Evolutionary conservation across 805 yeast genomes (phyloP).

Genomic region (Kodamaea neixiangensis): DNA sequence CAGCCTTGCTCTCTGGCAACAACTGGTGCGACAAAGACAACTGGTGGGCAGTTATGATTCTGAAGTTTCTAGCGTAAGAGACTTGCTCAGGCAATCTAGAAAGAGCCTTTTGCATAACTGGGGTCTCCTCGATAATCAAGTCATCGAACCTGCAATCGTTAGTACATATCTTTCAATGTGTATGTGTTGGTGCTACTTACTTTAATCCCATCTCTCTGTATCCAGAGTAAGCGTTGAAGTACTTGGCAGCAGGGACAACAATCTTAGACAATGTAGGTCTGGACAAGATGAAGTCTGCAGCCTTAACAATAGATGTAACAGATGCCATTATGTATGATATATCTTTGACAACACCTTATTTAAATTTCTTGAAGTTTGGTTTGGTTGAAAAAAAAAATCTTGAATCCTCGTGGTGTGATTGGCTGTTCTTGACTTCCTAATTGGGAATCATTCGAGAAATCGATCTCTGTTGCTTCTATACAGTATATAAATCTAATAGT

Average conservation of each 20-base stretch:
- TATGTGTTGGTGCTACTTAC: constrained; percentile 24
- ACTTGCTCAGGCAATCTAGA: constrained; percentile 83
- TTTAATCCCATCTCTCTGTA: constrained; percentile 93
- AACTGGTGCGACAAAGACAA: constrained; percentile 79
- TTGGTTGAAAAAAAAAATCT: constrained; percentile 13
- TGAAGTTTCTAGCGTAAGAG: constrained; percentile 86
- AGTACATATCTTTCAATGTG: constrained; percentile 19
- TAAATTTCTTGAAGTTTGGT: constrained; percentile 8
- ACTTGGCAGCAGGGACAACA: constrained; percentile 76
- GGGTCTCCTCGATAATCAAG: constrained; percentile 83
- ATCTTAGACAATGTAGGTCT: constrained; percentile 77
- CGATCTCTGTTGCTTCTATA: background rate
- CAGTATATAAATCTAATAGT: constrained; percentile 42
- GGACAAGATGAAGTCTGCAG: constrained; percentile 76
- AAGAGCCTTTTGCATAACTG: constrained; percentile 82
- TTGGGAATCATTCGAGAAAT: constrained; percentile 16
- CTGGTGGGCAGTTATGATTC: constrained; percentile 92
- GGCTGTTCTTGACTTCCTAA: constrained; percentile 29
- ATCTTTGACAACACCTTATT: background rate
- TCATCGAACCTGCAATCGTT: constrained; percentile 65
- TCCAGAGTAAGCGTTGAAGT: constrained; percentile 75
- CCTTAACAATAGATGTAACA: constrained; percentile 68
- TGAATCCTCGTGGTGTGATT: constrained; percentile 25
- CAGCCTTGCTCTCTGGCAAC: constrained; percentile 76
- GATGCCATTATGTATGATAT: constrained; percentile 47